A percentile compares a stretch with the other conserved stretches of the same genome.
phyloP scores from a whole-genome alignment of 1,139 yeast genomes.

The Kazachstania sp. region DNA sequence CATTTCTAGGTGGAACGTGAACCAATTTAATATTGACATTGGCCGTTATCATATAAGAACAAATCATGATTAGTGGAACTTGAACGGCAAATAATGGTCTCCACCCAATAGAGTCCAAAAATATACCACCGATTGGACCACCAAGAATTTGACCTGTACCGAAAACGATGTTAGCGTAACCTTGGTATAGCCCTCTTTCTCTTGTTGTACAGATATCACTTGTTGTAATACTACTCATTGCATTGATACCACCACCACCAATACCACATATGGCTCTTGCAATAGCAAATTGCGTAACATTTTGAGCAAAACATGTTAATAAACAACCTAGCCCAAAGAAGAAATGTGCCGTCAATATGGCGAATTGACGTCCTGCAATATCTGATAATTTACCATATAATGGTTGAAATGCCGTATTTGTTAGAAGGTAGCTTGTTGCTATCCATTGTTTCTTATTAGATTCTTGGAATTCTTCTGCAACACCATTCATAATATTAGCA shows the following conservation, averaged over 20 bases:
- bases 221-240: conserved; percentile 40
- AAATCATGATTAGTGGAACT: conserved; percentile 50
- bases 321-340: conserved; percentile 40
- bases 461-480: conserved; percentile 53
- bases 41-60: conserved; percentile 32
- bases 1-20: conserved; percentile 31
- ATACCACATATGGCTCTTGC: conserved; percentile 46
- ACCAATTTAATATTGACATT: conserved; percentile 25
- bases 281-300: conserved; percentile 36
- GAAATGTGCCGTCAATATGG: conserved; percentile 37
- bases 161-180: conserved; percentile 52
- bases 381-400: conserved; percentile 48
- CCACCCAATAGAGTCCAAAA: conserved; percentile 76
- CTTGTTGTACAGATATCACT: conserved; percentile 43
- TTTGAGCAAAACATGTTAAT: conserved; percentile 36
- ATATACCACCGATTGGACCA: conserved; percentile 64
- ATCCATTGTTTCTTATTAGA: conserved; percentile 54
- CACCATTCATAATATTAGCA: conserved; percentile 53
- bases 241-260: conserved; percentile 45
- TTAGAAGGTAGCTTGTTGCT: conserved; percentile 53
- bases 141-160: conserved; percentile 66
- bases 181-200: conserved; percentile 43
- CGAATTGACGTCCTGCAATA: conserved; percentile 43
- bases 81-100: conserved; percentile 53
- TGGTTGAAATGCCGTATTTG: conserved; percentile 67